Evolutionary conservation across 257 asterid species (phyloP).

Genomic region (Nicotiana obtusifolia): DNA sequence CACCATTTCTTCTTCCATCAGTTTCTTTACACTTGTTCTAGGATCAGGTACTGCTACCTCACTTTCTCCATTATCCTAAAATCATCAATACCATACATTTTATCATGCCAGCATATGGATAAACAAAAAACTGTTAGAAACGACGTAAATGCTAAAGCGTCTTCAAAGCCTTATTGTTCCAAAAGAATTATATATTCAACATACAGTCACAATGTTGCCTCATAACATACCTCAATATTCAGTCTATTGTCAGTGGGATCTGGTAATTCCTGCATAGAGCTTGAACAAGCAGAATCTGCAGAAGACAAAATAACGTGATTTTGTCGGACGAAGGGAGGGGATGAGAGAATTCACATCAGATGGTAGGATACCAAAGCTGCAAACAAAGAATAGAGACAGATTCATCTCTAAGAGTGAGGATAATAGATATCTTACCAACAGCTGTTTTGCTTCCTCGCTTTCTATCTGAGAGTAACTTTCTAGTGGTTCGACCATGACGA

Average conservation of each 20-base stretch:
- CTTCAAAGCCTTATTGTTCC: neutral
- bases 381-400: neutral
- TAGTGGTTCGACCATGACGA: constrained; percentile 67
- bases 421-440: neutral
- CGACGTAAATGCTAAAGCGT: neutral
- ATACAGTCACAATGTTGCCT: neutral
- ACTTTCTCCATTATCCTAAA: constrained; percentile 47
- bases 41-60: constrained; percentile 27
- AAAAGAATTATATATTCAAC: neutral
- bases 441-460: constrained; percentile 37
- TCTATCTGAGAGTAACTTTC: constrained; percentile 66
- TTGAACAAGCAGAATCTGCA: constrained; percentile 11
- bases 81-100: neutral
- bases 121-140: neutral
- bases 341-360: neutral
- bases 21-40: constrained; percentile 76
- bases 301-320: neutral
- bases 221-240: constrained; percentile 4
- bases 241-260: constrained; percentile 10
- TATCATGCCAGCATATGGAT: neutral
- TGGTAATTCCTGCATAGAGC: constrained; percentile 6
- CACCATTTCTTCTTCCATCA: constrained; percentile 90
- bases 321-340: neutral
- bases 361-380: neutral
- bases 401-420: neutral